Base-by-base conservation (phyloP, 345 rosid species). In the Brassica carinata region DNA sequence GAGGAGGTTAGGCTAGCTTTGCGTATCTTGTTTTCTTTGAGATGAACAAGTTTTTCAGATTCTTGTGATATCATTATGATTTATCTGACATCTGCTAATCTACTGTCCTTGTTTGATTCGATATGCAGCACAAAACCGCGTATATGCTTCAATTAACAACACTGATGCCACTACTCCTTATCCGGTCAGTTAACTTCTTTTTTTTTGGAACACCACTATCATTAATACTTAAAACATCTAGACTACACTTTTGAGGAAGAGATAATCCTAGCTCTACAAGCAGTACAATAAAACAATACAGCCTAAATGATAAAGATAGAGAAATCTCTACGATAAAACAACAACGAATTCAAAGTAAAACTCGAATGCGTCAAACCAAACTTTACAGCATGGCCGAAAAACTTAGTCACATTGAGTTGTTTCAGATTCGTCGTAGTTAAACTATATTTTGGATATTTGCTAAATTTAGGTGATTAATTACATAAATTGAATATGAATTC, bases 1-100 rank as follows among this genome's bases (percentile, higher is more conserved):
- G 58, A 81, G 48, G 71, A 88, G 82, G 93, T 92, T 55, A 55
- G 55, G 17, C 19, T 64, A 76, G 84, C 23, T 19, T 13, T 59
- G 62, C 34, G 55, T 67, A 29, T 40, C 51, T 61, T 0, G 13
- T 15, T 9, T 51, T 19, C 19, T 15, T 55, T 55, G 61, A 17
- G 19, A 55, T 17, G 61, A 55, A 55, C 26, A n/a, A 55, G 19
- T 15, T 51, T 51, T 13, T n/a, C 18, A 53, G 59, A 53, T 15
- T 15, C 23, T 15, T 15, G n/a, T 53, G 59, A 53, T 14, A 9
- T 51, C 13, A 51, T 51, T 6, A 51, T 51, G 58, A 51, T 51
- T n/a, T 51, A 51, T 51, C 18, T n/a, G 9, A 15, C 8, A n/a
- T 53, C 3, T 53, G 8, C 23, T 53, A 5, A n/a, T 15, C 2